phyloP scores from a whole-genome alignment of 768 basidiomycete genomes.

The Suillus luteus region DNA sequence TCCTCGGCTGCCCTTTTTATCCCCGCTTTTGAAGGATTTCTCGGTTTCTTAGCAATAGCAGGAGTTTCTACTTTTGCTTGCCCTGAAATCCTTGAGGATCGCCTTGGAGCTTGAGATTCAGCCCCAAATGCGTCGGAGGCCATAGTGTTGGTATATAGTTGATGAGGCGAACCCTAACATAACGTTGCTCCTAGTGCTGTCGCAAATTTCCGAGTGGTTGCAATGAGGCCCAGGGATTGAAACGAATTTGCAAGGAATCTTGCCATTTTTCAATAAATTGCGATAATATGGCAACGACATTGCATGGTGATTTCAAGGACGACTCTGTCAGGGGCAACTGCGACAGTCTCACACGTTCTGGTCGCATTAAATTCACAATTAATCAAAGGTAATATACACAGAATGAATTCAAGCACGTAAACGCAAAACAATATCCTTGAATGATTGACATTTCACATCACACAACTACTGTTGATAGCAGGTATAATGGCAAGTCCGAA shows the following conservation, averaged over 20 bases:
- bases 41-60: slow-evolving; percentile 26
- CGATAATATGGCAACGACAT: too few species aligned
- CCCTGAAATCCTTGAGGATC: slow-evolving; percentile 54
- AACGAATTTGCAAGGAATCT: too few species aligned
- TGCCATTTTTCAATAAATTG: too few species aligned
- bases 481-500: not conserved
- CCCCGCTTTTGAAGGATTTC: slow-evolving; percentile 29
- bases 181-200: not conserved
- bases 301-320: too few species aligned
- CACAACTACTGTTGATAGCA: not conserved
- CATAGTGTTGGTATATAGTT: not conserved
- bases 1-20: slow-evolving; percentile 37
- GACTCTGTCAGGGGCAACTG: not conserved
- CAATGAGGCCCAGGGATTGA: too few species aligned
- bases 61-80: slow-evolving; percentile 39
- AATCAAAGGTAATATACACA: not conserved
- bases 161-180: not conserved
- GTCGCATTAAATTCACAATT: not conserved
- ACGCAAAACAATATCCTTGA: not conserved
- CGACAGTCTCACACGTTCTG: not conserved
- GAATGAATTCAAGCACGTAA: not conserved
- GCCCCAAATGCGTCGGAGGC: slow-evolving; percentile 33
- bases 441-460: slow-evolving; percentile 6
- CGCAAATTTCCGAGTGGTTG: too few species aligned
- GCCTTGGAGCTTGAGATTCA: slow-evolving; percentile 36